Evolutionary conservation across 164 flowering plant genomes (phyloP).

Genomic region (Annona squamosa): DNA sequence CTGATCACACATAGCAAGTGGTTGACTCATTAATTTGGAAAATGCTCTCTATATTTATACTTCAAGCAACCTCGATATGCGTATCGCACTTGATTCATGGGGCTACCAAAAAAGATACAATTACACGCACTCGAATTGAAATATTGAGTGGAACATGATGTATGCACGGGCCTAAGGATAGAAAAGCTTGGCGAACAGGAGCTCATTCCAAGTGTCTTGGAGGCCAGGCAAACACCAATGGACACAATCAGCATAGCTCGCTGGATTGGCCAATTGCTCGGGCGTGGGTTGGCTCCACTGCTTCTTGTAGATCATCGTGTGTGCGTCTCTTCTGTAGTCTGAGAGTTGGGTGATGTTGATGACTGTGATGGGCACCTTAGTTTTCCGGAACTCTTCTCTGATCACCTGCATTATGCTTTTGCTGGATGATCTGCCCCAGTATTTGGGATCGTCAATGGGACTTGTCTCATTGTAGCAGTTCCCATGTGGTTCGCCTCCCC

Average conservation of each 20-base stretch:
- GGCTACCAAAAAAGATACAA: not conserved
- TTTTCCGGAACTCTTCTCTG: constrained; percentile 47
- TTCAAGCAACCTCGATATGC: not conserved
- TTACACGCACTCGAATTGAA: not conserved
- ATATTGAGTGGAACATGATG: not conserved
- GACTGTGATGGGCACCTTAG: constrained; percentile 54
- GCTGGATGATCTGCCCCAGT: constrained; percentile 59
- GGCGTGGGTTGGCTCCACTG: constrained; percentile 76
- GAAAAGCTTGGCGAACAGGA: constrained; percentile 68
- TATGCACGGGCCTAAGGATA: constrained; percentile 34
- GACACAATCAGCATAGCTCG: constrained; percentile 73
- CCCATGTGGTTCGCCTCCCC: constrained; percentile 58
- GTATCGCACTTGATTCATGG: not conserved
- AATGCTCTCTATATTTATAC: not conserved
- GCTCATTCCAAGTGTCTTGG: constrained; percentile 96
- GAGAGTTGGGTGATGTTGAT: constrained; percentile 90
- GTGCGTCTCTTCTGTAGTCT: constrained; percentile 74
- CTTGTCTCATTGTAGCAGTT: constrained; percentile 77
- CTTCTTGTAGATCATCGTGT: constrained; percentile 86
- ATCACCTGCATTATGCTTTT: constrained; percentile 69
- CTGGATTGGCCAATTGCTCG: constrained; percentile 68
- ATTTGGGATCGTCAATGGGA: constrained; percentile 51
- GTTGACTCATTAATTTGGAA: no score
- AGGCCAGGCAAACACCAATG: constrained; percentile 97
- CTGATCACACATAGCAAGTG: no score